Base-by-base conservation (phyloP, 306 rosid genomes). In the Lathyrus aphaca region DNA sequence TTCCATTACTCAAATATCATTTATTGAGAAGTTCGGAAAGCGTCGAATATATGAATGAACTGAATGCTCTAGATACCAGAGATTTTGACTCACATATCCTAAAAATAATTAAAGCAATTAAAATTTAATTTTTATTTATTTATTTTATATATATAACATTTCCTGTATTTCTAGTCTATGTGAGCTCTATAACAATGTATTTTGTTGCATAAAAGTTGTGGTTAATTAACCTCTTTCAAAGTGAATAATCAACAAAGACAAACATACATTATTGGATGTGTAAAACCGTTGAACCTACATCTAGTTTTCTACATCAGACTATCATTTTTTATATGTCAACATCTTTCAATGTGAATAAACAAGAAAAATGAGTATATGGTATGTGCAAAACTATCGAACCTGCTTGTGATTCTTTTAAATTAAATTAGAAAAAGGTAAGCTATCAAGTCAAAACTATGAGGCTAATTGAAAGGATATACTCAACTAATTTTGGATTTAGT, bases 331-430 rank as follows among this genome's bases (percentile, higher is more conserved):
- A 48, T 1, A 7, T 48, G 54, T 48, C 54, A 48, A 48, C 54
- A 48, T 48, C 54, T 48, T 48, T 48, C 23, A 16, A 48, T 15
- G 54, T 48, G 54, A 48, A 48, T 48, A 48, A 48, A 48, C 54
- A 48, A 48, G 54, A 6, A 15, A 15, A 48, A 48, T 6, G 21
- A 15, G 21, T 17, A 15, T 21, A 46, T 46, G 16, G 53, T 21
- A 6, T 15, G 23, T 15, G 23, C 5, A 15, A 48, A 48, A 48
- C 54, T 7, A 48, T 48, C 16, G 19, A 48, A 48, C 5, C 5
- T 48, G 27, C 55, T 49, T 27, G 55, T 49, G 55, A 49, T 49
- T 8, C 3, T 16, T 16, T 16, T 2, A 49, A 49, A 16, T 49
- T 16, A 49, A 16, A 15, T 44, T 44, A 44, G 5, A 44, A 44